A percentile compares a stretch with the other conserved stretches of the same genome.
phyloP scores from a whole-genome alignment of 164 flowering plant species.

The Chloranthus sessilifolius region DNA sequence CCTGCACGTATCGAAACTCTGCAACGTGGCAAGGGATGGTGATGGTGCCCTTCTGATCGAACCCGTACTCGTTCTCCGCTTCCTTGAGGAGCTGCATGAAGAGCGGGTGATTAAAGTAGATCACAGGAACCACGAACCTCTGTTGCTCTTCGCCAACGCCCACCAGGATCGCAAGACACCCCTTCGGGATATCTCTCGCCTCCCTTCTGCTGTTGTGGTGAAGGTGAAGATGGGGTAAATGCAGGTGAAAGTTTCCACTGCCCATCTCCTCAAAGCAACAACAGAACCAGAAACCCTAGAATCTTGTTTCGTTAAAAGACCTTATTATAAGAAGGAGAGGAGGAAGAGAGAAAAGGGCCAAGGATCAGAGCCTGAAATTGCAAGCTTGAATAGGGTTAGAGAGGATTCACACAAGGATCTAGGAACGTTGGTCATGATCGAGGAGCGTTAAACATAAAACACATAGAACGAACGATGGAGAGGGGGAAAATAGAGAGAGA shows the following conservation, averaged over 20 bases:
- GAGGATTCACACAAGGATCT: conserved; percentile 46
- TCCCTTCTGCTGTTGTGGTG: conserved; percentile 30
- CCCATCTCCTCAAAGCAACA: too few relatives aligned
- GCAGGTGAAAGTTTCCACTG: conserved; percentile 39
- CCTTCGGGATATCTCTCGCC: conserved; percentile 52
- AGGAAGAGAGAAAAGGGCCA: conserved; percentile 58
- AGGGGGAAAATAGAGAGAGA: not conserved
- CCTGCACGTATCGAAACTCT: conserved; percentile 54
- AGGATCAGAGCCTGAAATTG: conserved; percentile 66
- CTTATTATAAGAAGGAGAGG: too few relatives aligned
- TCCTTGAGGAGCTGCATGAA: conserved; percentile 65
- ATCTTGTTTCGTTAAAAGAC: too few relatives aligned
- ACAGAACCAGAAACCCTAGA: too few relatives aligned
- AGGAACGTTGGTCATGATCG: conserved; percentile 73
- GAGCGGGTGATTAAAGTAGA: conserved; percentile 67
- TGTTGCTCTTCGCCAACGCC: conserved; percentile 55
- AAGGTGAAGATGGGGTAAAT: conserved; percentile 37
- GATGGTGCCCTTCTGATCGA: conserved; percentile 68
- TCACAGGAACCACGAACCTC: conserved; percentile 67
- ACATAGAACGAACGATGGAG: conserved; percentile 2
- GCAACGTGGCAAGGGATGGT: conserved; percentile 75
- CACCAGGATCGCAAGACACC: conserved; percentile 66
- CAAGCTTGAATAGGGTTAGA: conserved; percentile 46
- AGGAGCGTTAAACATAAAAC: not conserved
- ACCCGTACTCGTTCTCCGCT: conserved; percentile 83